Evolutionary conservation across 495 filamentous ascomycete species (phyloP), one percentile per base, ranked within the genome.

Genomic region (Neurospora sp.): DNA sequence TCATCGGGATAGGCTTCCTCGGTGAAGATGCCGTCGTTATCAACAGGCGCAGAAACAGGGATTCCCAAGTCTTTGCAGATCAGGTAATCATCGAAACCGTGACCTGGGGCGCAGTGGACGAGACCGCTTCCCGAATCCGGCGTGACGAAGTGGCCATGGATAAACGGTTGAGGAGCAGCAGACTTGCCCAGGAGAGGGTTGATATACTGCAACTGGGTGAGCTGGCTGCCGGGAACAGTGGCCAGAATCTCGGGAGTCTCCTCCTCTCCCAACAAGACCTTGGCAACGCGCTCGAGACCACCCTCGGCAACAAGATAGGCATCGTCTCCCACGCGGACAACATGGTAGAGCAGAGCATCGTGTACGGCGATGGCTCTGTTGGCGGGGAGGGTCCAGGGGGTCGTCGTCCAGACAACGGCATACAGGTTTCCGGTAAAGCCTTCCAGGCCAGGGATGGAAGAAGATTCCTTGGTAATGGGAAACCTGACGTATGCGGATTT

Each of bases 41-140:
- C 90, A 59, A 98, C 91, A 4, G 94, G 94, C 11, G 95, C 91
- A 76, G 89, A 90, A 7, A 89, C 91, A 1, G 84, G 76, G 71
- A 98, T 93, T 0, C 86, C 90, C 44, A 88, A 78, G 7, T 82
- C 72, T 62, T 85, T 84, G 80, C 95, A 98, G 8, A 92, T 89
- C 73, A 94, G 88, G 76, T 98, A 99, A 81, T 99, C 96, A 41
- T 99, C 96, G 85, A 97, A 94, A 44, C 96, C 96, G 77, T 98
- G 96, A 1, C 96, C 96, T 27, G 96, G 95, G 11, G 96, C 96
- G 70, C 92, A 88, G 82, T 99, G 96, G 48, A 98, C 96, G 35
- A 99, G 84, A 18, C 96, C 96, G 66, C 96, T 92, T 23, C 96
- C 96, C 37, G 94, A 96, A 41, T 90, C 89, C 0, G 90, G 89